Percentiles rank a stretch among this genome's conserved stretches.
phyloP scores from a whole-genome alignment of 2,329 filamentous ascomycete species.

The Pyricularia sp. region DNA sequence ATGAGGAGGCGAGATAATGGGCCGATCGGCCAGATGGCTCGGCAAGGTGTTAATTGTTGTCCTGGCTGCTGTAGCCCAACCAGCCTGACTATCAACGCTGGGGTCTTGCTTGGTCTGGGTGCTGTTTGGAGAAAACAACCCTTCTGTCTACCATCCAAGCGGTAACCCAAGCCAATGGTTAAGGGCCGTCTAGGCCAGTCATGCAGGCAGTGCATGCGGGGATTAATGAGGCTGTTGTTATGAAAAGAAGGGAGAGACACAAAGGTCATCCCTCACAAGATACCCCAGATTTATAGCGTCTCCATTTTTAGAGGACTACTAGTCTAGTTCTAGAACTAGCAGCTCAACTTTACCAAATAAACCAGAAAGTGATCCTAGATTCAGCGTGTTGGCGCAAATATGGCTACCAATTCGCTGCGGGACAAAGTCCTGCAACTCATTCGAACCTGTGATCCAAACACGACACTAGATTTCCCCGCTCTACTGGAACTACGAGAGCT shows the following conservation, averaged over 20 bases:
- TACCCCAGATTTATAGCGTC: too few relatives aligned
- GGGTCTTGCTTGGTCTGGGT: not conserved
- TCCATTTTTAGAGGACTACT: not conserved
- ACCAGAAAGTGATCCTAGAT: not conserved
- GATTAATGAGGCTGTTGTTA: not conserved
- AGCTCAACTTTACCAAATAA: not conserved
- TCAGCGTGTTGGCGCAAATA: not conserved
- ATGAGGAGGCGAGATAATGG: not conserved
- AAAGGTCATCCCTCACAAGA: too few relatives aligned
- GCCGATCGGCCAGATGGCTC: not conserved
- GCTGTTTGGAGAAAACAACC: not conserved
- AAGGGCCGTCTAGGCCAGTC: not conserved
- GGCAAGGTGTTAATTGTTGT: too few relatives aligned
- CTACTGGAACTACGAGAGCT: not conserved
- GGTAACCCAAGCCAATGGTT: not conserved
- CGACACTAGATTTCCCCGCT: not conserved
- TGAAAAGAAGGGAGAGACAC: not conserved
- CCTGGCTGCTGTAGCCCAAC: too few relatives aligned
- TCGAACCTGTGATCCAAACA: not conserved
- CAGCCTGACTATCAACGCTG: not conserved
- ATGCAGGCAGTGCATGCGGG: not conserved
- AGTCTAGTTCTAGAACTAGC: too few relatives aligned
- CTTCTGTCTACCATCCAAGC: not conserved
- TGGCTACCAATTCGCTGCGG: not conserved
- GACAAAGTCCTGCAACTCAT: not conserved